Base-by-base conservation (phyloP, 768 basidiomycete genomes). In the Amanita pallidorosea region DNA sequence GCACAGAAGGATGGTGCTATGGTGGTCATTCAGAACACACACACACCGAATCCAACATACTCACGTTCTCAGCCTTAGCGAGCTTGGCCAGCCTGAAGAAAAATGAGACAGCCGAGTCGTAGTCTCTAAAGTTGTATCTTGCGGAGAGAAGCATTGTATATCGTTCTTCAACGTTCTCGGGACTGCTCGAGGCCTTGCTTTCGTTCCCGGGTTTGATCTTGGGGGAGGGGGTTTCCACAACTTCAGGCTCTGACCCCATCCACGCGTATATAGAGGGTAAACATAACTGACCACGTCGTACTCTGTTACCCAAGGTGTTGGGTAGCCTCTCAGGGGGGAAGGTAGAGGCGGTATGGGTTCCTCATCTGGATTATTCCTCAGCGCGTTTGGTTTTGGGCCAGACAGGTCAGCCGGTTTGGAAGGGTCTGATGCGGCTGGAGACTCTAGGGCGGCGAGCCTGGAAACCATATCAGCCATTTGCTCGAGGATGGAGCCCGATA, bases 241-340 rank as follows among this genome's bases (percentile, higher is more conserved):
- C 12, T 44, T 45, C 25, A 51, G 25, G 29, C 50, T 51, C 33
- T 43, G 41, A 6, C 50, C 50, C 52, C 52, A 53, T 20, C 52
- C 52, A 11, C 44, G 38, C n/a, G 44, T 46, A 36, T 46, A 47
- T 7, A 53, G 40, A 4, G 52, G 52, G 17, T 43, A 46, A 8
- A 53, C 40, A 15, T 47, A 53, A 20, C 20, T 31, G n/a, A 46
- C 20, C 7, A 46, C 45, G 5, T 53, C 52, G 20, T 47, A 29
- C 27, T 53, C 45, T 23, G 52, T 53, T 13, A 53, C 25, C 51
- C 51, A 52, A 25, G 51, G 51, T 1, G 51, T 52, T 25, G 51
- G 51, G 31, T 44, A 51, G 7, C 49, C 49, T 12, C 11, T 35
- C 5, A 51, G 9, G 12, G 49, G 41, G 1, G 41, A n/a, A 22